phyloP scores from a whole-genome alignment of 2,329 filamentous ascomycete genomes.

The Ophiostoma populinum region DNA sequence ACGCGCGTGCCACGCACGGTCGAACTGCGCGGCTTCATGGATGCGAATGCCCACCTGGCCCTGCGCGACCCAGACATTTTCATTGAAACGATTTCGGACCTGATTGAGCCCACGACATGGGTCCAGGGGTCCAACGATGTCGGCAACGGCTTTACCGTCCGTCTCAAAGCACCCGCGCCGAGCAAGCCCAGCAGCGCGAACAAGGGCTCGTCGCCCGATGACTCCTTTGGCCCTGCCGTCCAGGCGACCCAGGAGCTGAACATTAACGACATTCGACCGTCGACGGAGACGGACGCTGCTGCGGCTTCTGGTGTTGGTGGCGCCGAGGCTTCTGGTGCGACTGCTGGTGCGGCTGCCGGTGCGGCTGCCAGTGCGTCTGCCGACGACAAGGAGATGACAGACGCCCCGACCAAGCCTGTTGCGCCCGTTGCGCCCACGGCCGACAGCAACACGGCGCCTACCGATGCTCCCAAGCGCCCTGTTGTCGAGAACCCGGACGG shows the following conservation, averaged over 20 bases:
- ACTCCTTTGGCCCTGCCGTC: conserved; percentile 26
- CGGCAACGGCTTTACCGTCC: conserved; percentile 4
- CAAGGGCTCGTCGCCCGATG: conserved; percentile 16
- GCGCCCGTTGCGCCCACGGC: neutral
- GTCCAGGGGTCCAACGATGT: too few relatives aligned
- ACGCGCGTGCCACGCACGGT: conserved; percentile 32
- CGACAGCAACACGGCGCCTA: conserved; percentile 31
- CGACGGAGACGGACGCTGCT: conserved; percentile 31
- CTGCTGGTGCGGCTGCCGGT: neutral
- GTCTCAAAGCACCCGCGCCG: conserved; percentile 1
- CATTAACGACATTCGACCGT: conserved; percentile 37
- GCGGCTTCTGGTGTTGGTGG: neutral
- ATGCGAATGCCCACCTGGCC: conserved; percentile 61
- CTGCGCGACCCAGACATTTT: conserved; percentile 74
- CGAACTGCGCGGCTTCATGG: conserved; percentile 58
- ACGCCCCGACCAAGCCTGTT: conserved; percentile 50
- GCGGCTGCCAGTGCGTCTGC: neutral
- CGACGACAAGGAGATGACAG: conserved; percentile 29
- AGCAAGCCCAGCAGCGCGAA: neutral
- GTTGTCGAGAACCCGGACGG: conserved; percentile 86
- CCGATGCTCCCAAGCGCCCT: conserved; percentile 58
- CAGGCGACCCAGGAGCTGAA: conserved; percentile 28
- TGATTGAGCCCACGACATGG: conserved; percentile 21
- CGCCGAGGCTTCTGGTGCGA: neutral
- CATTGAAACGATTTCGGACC: conserved; percentile 72